Percentiles rank a stretch among this genome's conserved stretches.
Conservation (phyloP, 768 basidiomycete species). For the Cystoderma amianthinum region DNA sequence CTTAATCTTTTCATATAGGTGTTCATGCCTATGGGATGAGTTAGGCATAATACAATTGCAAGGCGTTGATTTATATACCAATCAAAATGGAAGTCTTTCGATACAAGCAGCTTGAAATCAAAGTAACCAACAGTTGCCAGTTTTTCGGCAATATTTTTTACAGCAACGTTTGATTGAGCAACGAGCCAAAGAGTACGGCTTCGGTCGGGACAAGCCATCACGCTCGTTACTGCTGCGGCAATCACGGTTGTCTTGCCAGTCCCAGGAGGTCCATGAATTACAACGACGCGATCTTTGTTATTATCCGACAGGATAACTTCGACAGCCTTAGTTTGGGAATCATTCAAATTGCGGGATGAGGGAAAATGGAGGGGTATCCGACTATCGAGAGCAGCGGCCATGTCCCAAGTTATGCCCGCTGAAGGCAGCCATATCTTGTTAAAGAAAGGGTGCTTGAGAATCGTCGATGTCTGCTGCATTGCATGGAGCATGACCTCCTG, state of each 20-base stretch:
- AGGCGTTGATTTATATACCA: no score
- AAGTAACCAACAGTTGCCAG: conserved; percentile 36
- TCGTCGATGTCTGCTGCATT: conserved; percentile 16
- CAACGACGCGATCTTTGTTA: conserved; percentile 16
- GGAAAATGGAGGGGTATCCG: conserved; percentile 12
- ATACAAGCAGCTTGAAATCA: conserved; percentile 57
- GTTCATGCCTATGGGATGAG: conserved; percentile 54
- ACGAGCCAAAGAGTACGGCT: conserved; percentile 49
- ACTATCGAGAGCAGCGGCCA: background rate
- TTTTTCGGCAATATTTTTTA: conserved; percentile 78
- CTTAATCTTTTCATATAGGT: conserved; percentile 47
- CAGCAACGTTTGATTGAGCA: conserved; percentile 73
- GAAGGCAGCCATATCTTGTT: conserved; percentile 23
- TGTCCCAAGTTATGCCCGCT: conserved; percentile 8
- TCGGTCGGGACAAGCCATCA: conserved; percentile 17
- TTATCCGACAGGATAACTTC: conserved; percentile 24
- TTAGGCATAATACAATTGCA: conserved; percentile 1
- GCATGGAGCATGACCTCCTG: conserved; percentile 17
- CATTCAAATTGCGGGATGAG: conserved; percentile 18
- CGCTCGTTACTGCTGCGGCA: conserved; percentile 35
- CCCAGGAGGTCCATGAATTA: conserved; percentile 51
- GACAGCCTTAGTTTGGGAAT: conserved; percentile 27
- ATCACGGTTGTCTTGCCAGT: conserved; percentile 64
- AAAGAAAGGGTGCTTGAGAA: conserved; percentile 26
- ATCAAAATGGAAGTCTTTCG: conserved; percentile 52